Base-by-base conservation (phyloP, 1,284 basidiomycete species). In the Moniliella sp. region DNA sequence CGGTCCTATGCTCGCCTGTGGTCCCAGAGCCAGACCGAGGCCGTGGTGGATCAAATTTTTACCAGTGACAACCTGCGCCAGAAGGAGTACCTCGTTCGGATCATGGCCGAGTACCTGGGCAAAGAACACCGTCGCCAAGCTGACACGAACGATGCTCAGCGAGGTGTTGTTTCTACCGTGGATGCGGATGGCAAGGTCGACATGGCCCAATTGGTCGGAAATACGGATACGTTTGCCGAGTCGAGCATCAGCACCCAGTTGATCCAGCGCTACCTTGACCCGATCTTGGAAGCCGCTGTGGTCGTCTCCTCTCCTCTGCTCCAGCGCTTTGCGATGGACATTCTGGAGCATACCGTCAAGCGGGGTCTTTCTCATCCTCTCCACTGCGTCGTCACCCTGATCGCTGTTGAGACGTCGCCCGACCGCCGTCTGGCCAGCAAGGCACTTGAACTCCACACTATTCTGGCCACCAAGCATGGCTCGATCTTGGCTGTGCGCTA, bases 301-400 rank as follows among this genome's bases (percentile, higher is more conserved):
- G 40, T 41, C 4, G 36, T 50, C 5, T 31, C 33, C 14, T 28
- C 37, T n/a, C 39, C 46, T n/a, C 11, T 35, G 5, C 74, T 81
- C 28, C 86, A 94, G 57, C 67, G 70, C 4, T 69, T 78, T 4
- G 86, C 86, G 3, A 71, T 91, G 33, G 84, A 94, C 45, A 78
- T 97, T 25, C 62, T 99, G 30, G 76, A 72, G 18, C 84, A 88
- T 49, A 84, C 84, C 0, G 73, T 97, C 46, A 80, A 78, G 54
- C 86, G 94, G 62, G 91, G 91, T 1, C 67, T 97, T 25, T 80
- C 82, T 9, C 88, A 97, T 62, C 91, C 91, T 0, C 68, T 94
- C 3, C 47, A 91, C 74, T 88, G 81, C 25, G 74, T 93, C 48
- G 84, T 91, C 0, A 71, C 83, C 17, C 76, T 99, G 34, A 74